These are phyloP conservation scores for Candida railenensis DNA, from an alignment of 805 yeast genomes.

Conservation along the genomic window DNA sequence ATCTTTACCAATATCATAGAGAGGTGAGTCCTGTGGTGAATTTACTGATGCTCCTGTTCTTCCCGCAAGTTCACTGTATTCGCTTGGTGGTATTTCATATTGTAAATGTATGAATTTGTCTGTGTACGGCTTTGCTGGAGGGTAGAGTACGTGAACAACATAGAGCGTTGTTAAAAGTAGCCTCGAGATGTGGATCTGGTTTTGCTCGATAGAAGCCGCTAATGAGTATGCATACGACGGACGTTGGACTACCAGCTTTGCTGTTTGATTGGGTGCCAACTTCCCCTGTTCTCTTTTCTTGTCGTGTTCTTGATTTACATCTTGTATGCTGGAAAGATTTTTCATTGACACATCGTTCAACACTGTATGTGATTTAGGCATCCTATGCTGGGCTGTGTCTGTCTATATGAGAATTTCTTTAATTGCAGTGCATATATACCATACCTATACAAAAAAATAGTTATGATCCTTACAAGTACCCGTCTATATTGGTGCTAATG, in stretches of 20 bases:
- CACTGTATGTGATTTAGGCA: neutral
- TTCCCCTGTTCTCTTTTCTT: neutral
- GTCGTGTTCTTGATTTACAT: neutral
- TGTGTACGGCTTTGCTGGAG: slow-evolving; percentile 24
- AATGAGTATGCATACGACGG: slow-evolving; percentile 18
- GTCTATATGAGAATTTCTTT: too few relatives aligned
- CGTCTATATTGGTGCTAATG: too few relatives aligned
- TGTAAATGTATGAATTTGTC: slow-evolving; percentile 37
- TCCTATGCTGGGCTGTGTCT: too few relatives aligned
- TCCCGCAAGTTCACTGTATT: neutral
- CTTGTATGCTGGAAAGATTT: neutral
- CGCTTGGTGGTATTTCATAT: slow-evolving; percentile 13
- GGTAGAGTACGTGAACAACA: slow-evolving; percentile 21
- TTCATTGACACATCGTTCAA: neutral
- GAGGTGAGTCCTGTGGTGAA: too few relatives aligned
- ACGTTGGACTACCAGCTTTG: neutral
- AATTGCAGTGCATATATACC: neutral
- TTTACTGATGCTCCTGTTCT: neutral
- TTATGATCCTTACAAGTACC: too few relatives aligned
- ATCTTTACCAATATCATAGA: slow-evolving; percentile 55
- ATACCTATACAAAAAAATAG: neutral
- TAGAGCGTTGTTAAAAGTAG: slow-evolving; percentile 25
- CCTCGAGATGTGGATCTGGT: slow-evolving; percentile 35
- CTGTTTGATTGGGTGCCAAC: neutral
- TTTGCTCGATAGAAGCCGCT: slow-evolving; percentile 31